These are phyloP conservation scores for Podospora pseudopauciseta DNA, from an alignment of 495 filamentous ascomycete genomes.

Conservation along the genomic window DNA sequence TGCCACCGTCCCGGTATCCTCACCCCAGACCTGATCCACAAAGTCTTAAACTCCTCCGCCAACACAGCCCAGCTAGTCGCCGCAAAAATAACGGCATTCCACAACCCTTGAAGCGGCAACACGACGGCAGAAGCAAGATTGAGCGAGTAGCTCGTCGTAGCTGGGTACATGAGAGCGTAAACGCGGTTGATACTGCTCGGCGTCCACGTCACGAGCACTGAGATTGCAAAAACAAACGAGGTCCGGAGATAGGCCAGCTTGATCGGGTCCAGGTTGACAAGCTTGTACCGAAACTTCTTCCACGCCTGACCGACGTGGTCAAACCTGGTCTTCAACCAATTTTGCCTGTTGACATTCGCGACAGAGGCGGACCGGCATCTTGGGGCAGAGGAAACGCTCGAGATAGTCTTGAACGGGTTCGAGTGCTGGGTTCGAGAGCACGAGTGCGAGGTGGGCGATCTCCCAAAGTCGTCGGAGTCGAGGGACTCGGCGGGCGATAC, in stretches of 20 bases:
- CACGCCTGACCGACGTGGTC: not conserved
- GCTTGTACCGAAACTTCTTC: constrained; percentile 25
- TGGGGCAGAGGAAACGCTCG: constrained; percentile 19
- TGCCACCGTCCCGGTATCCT: not conserved
- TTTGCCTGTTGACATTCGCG: constrained; percentile 14
- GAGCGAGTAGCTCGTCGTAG: constrained; percentile 57
- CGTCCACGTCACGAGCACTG: constrained; percentile 78
- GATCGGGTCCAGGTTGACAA: constrained; percentile 52
- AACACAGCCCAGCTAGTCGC: constrained; percentile 50
- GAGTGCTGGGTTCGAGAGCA: not conserved
- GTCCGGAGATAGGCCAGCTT: constrained; percentile 76
- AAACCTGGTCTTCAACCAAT: not conserved
- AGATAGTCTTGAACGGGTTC: constrained; percentile 25
- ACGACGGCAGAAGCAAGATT: constrained; percentile 70
- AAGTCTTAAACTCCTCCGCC: constrained; percentile 25
- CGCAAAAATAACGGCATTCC: constrained; percentile 78
- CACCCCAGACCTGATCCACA: not conserved
- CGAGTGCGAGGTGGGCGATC: not conserved
- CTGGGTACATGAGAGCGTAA: constrained; percentile 60
- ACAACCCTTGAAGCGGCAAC: constrained; percentile 79
- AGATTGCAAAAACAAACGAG: constrained; percentile 75
- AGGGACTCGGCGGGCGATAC: constrained; percentile 14
- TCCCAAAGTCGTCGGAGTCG: constrained; percentile 6
- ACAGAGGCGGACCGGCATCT: not conserved
- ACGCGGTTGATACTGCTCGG: constrained; percentile 75